Conservation (phyloP, 345 rosid species). For the Rhodomyrtus tomentosa region DNA sequence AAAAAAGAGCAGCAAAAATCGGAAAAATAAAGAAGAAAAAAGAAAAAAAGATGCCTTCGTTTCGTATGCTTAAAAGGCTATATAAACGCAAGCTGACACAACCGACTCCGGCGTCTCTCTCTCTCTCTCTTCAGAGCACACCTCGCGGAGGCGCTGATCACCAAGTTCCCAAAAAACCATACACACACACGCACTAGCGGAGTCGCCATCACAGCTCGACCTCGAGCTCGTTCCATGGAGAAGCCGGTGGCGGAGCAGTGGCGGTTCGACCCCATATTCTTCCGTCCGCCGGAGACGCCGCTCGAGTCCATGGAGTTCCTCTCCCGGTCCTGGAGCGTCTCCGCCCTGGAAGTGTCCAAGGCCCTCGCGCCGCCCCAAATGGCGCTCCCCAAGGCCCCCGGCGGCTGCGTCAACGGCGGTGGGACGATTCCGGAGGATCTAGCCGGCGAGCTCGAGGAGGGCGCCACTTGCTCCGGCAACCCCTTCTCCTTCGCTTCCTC, state of each 20-base stretch:
- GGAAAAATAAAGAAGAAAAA: neutral
- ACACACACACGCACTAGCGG: neutral
- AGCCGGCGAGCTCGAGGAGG: conserved; percentile 52
- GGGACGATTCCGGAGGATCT: conserved; percentile 50
- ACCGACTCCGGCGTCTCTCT: neutral
- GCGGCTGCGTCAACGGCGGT: neutral
- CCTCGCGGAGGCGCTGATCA: neutral
- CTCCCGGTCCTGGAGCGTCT: conserved; percentile 92
- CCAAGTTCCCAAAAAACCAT: neutral
- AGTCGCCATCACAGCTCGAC: neutral
- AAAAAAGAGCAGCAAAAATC: neutral
- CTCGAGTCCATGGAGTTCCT: conserved; percentile 93
- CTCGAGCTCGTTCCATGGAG: conserved; percentile 26
- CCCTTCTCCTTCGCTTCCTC: conserved; percentile 90
- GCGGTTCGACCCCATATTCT: conserved; percentile 45
- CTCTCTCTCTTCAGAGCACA: neutral
- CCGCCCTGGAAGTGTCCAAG: conserved; percentile 75
- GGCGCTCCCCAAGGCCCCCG: conserved; percentile 31
- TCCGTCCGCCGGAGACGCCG: conserved; percentile 85
- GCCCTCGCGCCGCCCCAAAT: conserved; percentile 50
- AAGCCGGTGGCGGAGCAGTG: conserved; percentile 41
- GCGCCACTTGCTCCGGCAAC: conserved; percentile 61
- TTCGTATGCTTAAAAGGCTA: neutral
- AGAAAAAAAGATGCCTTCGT: neutral
- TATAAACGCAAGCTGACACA: neutral